These are phyloP conservation scores for Globisporangium emineosum DNA, from an alignment of 352 stramenopile genomes.

Conservation along the genomic window DNA sequence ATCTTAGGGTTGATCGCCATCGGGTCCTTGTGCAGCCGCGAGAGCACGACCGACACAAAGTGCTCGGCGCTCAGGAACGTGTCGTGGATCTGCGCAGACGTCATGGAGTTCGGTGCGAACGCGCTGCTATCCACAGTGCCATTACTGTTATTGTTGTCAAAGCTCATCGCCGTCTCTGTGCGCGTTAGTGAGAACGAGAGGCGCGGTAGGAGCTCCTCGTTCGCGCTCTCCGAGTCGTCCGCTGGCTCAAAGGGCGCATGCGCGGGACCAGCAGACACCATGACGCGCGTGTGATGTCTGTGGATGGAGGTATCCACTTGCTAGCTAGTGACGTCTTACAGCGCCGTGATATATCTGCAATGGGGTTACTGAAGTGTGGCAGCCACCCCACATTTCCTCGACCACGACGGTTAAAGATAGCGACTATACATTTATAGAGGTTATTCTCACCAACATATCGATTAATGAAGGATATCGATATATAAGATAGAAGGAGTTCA, in stretches of 20 bases:
- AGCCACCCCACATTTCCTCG: constrained; percentile 5
- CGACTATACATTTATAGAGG: background rate
- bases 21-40: constrained; percentile 47
- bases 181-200: constrained; percentile 12
- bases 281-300: background rate
- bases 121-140: background rate
- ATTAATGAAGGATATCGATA: background rate
- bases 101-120: background rate
- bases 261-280: background rate
- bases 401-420: constrained; percentile 10
- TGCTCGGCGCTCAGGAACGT: constrained; percentile 35
- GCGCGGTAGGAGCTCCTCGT: constrained; percentile 6
- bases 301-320: too few species aligned
- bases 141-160: background rate
- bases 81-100: constrained; percentile 14
- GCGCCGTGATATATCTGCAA: background rate
- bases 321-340: too few species aligned
- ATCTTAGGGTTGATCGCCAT: constrained; percentile 41
- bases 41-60: constrained; percentile 56
- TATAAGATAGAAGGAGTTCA: background rate
- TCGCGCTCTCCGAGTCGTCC: background rate
- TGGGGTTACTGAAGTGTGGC: background rate
- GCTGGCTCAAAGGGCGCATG: background rate
- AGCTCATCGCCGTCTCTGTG: constrained; percentile 8
- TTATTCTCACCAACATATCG: background rate